Conservation (phyloP, 257 asterid genomes). For the Solanum neorickii region DNA sequence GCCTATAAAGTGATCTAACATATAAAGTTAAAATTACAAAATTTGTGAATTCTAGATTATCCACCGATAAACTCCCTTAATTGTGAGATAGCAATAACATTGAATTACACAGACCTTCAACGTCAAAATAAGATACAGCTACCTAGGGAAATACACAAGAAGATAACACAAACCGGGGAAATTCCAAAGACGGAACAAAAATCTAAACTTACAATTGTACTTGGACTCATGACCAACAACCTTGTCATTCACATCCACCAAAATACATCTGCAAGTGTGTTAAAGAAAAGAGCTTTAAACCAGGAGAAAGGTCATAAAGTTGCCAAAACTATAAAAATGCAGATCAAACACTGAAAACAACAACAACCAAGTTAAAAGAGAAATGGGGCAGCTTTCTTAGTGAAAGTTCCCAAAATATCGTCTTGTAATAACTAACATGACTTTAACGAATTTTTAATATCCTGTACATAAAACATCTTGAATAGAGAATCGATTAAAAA, state of each 20-base stretch:
- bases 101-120: background rate
- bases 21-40: background rate
- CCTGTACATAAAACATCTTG: background rate
- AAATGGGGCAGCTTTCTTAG: background rate
- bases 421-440: background rate
- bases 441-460: background rate
- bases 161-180: background rate
- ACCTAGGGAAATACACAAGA: background rate
- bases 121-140: background rate
- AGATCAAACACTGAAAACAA: background rate
- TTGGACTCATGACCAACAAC: conserved; percentile 91
- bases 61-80: background rate
- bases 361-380: background rate
- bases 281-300: background rate
- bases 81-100: background rate
- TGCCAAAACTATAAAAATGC: background rate
- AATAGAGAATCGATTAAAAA: background rate
- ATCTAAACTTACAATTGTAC: conserved; percentile 64
- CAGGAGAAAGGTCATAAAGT: background rate
- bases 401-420: background rate
- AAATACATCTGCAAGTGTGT: conserved; percentile 64
- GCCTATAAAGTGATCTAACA: background rate
- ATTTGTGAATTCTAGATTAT: background rate
- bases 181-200: background rate
- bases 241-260: conserved; percentile 78